Base-by-base conservation (phyloP, 129 eudicot genomes). In the Escallonia herrerae region DNA sequence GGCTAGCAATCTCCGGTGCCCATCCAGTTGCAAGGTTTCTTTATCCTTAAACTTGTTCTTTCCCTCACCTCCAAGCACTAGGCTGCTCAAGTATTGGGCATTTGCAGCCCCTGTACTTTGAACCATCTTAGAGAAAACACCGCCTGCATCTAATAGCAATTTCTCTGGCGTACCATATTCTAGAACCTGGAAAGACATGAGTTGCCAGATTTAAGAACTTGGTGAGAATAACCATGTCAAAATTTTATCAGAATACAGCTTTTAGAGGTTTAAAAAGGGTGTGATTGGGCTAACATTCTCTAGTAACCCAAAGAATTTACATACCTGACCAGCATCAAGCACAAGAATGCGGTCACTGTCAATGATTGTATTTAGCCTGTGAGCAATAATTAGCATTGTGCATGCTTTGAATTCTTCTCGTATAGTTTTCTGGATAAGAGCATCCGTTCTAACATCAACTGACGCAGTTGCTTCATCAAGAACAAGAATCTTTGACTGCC, bases 401-500 rank as follows among this genome's bases (percentile, higher is more conserved):
- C 99, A 89, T 11, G 93, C 77, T 64, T 80, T 94, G 55, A 94
- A 94, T 82, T 89, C 95, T 80, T 94, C 99, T 22, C 97, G 79
- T 15, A 94, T 94, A 37, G 99, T 94, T 70, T 89, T 89, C 82
- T 94, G 99, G 40, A 94, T 86, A 72, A 94, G 95, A 57, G 97
- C 95, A 76, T 94, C 97, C 49, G 99, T 94, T 71, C 95, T 82
- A 41, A 94, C 93, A 80, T 94, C 99, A 76, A 94, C 99, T 13
- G 99, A 95, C 22, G 99, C 99, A 15, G 99, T 94, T 57, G 99
- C 99, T 94, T 94, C 99, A 80, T 94, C 99, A 44, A 94, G 97
- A 68, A 94, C 99, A 53, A 94, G 90, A 70, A 94, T 89, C 79
- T 94, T 94, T 64, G 99, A 89, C 72, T 97, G 80, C 43, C 97